phyloP scores from a whole-genome alignment of 306 rosid species.

The Dryas octopetala region DNA sequence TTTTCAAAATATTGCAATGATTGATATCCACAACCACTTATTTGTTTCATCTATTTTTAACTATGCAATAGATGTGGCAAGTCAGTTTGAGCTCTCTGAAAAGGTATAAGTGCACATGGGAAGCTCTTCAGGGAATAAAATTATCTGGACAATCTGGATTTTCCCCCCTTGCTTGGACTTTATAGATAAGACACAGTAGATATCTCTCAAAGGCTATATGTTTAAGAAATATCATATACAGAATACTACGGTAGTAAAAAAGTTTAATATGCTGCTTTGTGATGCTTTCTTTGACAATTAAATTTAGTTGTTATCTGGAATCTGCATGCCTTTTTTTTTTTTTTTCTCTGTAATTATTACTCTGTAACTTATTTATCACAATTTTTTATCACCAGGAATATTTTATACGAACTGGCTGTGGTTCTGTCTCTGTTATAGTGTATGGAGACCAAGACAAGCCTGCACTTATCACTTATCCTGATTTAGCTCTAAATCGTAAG shows the following conservation, averaged over 20 bases:
- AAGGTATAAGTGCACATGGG: slow-evolving; percentile 54
- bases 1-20: slow-evolving; percentile 32
- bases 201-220: slow-evolving; percentile 28
- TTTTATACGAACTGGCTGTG: slow-evolving; percentile 71
- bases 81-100: slow-evolving; percentile 42
- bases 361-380: slow-evolving; percentile 1
- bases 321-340: slow-evolving; percentile 2
- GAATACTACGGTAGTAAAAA: slow-evolving; percentile 13
- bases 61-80: slow-evolving; percentile 28
- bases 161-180: slow-evolving; percentile 27
- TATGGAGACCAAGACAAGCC: slow-evolving; percentile 89
- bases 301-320: slow-evolving; percentile 7
- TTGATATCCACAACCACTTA: slow-evolving; percentile 36
- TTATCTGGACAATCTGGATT: slow-evolving; percentile 33
- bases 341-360: not conserved
- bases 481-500: slow-evolving; percentile 85
- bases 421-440: slow-evolving; percentile 80
- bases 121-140: slow-evolving; percentile 35
- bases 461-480: slow-evolving; percentile 84
- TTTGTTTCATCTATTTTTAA: slow-evolving; percentile 37
- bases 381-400: slow-evolving; percentile 56
- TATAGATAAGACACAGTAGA: slow-evolving; percentile 26
- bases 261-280: slow-evolving; percentile 12
- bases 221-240: not conserved
- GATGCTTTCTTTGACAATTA: not conserved